Percentiles rank a stretch among this genome's conserved stretches.
Conservation (phyloP, 306 rosid species). For the Mimosa pudica region DNA sequence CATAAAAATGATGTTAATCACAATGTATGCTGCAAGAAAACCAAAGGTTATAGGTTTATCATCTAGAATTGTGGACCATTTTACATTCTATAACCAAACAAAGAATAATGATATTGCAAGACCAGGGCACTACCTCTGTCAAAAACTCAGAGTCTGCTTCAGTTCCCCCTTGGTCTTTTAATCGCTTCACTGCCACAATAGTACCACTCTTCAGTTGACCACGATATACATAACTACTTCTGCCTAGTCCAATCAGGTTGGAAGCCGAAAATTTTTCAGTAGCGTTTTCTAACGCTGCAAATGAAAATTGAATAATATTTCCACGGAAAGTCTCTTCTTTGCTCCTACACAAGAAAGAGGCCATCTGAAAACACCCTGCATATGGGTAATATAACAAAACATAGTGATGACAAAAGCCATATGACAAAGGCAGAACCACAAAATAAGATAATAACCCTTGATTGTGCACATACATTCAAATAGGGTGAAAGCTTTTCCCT, state of each 20-base stretch:
- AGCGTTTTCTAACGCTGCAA: constrained; percentile 76
- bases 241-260: constrained; percentile 84
- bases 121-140: constrained; percentile 66
- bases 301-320: constrained; percentile 73
- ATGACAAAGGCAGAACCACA: background rate
- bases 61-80: background rate
- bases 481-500: background rate
- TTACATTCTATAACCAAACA: constrained; percentile 21
- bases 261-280: constrained; percentile 75
- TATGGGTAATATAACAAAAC: background rate
- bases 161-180: constrained; percentile 68
- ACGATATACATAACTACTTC: constrained; percentile 89
- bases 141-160: constrained; percentile 68
- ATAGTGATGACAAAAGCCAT: constrained; percentile 23
- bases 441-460: background rate
- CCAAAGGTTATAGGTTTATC: constrained; percentile 8
- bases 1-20: constrained; percentile 11
- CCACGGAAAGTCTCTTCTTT: constrained; percentile 60
- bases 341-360: constrained; percentile 62
- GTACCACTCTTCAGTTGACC: constrained; percentile 71
- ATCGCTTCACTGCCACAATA: constrained; percentile 78
- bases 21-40: background rate
- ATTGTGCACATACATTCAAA: background rate
- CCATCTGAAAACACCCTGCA: constrained; percentile 73
- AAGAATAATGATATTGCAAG: constrained; percentile 24